Base-by-base conservation (phyloP, 805 yeast genomes). In the Saccharomyces kudriavzevii region DNA sequence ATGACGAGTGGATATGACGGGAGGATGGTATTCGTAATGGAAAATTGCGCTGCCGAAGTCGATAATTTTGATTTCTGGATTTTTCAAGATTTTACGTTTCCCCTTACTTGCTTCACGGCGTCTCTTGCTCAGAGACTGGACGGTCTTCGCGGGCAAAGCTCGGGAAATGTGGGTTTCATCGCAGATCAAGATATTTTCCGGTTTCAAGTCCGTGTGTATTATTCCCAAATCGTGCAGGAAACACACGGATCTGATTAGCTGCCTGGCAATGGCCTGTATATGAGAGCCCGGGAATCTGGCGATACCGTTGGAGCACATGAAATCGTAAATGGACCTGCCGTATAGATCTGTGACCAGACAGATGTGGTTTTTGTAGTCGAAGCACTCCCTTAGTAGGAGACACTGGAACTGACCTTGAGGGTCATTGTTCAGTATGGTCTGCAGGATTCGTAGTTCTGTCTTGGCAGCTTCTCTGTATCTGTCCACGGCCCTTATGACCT, bases 1-100 rank as follows among this genome's bases (percentile, higher is more conserved):
- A 70, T 94, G 99, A 49, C 99, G 77, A 1, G 99, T 94, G 6
- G 96, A 88, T 10, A 94, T 96, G 14, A 94, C 83, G 22, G 87
- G 82, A 3, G 95, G 84, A 74, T 94, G 99, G 67, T 87, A 90
- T 71, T 94, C 98, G 70, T 91, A 96, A 61, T 87, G 80, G 64
- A 94, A 94, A 3, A 95, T 84, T 0, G 99, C 97, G 43, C 94
- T 84, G n/a, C 99, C 99, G 70, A 94, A 94, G 72, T 94, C 99
- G 56, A 94, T 94, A 27, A 92, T 80, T 67, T 89, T 90, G 52
- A 94, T 88, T 56, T 82, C 78, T 1, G 98, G 96, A 66, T 87
- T 83, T 49, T 77, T 78, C 58, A 94, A 77, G 13, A 69, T 54
- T 55, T 63, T 68, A 30, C 71, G 58, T 46, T 63, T 63, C 35